Evolutionary conservation across 148 eudicot species (phyloP), one percentile per base, ranked within the genome.

Genomic region (Tetragonia tetragonoides): DNA sequence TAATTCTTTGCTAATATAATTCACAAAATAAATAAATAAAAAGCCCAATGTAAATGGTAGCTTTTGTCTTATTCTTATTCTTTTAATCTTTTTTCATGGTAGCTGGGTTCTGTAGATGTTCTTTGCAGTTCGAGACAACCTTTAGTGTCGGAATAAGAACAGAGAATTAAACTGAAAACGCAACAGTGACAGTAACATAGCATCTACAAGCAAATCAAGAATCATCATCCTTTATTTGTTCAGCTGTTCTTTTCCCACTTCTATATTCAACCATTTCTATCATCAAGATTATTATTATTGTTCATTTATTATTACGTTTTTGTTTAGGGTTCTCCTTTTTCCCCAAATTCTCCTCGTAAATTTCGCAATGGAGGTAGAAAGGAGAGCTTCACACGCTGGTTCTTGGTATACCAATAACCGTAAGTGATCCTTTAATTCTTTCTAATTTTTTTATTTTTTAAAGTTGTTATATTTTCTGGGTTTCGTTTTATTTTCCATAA

Each of bases 401-500:
- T 93, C 97, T 49, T 95, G 99, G 99, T 95, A 93, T 90, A 88
- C 99, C 78, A 91, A 84, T 80, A 87, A 95, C 66, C 90, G 99
- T 95, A 85, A 85, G 97, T 80, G 57, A 17, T 49, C 20, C 37
- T 40, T 37, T 38, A 66, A 66, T 42, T n/a, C 60, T 73, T 54
- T 74, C 16, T 28, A 28, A 28, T 28, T 28, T 28, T 28, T 37
- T 11, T 18, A 6, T 23, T 21, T 34, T 71, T 69, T 62, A 61
- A 44, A 14, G 34, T 5, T 39, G 3, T 53, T 64, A 3, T n/a
- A 2, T 53, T 49, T 56, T 53, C 70, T 62, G 71, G 78, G 34
- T 74, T 34, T 70, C 16, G 8, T 44, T 70, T 6, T 6, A 24
- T 81, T 56, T 64, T 42, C 47, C 10, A 46, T 44, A 7, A 23